These are phyloP conservation scores for Plasmopara viticola DNA, from an alignment of 352 stramenopile species.

Conservation along the genomic window DNA sequence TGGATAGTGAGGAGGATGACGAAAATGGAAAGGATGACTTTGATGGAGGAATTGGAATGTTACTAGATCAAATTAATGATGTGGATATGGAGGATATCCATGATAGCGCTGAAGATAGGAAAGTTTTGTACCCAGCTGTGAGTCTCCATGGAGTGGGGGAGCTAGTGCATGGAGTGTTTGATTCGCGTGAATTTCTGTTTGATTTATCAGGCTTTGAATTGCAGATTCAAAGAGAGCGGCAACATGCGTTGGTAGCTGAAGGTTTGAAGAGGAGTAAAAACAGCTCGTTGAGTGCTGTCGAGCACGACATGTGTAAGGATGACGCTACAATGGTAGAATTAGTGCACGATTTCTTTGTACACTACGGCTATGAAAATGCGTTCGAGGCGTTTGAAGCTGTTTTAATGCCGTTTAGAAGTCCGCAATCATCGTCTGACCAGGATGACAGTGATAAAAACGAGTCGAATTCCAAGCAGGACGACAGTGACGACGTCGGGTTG, in stretches of 20 bases:
- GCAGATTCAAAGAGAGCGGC: constrained; percentile 40
- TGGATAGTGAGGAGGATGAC: constrained; percentile 11
- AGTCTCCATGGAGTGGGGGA: constrained; percentile 38
- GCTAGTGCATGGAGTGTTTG: constrained; percentile 20
- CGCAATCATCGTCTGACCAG: constrained; percentile 3
- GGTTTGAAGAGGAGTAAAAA: constrained; percentile 9
- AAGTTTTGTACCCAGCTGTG: constrained; percentile 34
- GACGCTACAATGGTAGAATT: constrained; percentile 30
- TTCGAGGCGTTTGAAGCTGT: constrained; percentile 22
- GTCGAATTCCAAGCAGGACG: constrained; percentile 3
- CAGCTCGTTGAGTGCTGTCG: neutral
- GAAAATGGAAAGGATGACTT: neutral
- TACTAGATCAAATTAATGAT: constrained; percentile 4
- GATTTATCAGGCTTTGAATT: constrained; percentile 39
- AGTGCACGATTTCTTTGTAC: constrained; percentile 35
- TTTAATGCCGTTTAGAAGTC: constrained; percentile 4
- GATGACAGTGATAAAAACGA: too few relatives aligned
- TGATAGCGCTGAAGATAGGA: neutral
- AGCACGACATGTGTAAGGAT: constrained; percentile 13
- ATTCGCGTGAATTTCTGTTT: constrained; percentile 33
- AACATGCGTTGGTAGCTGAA: constrained; percentile 29
- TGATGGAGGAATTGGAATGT: too few relatives aligned
- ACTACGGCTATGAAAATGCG: constrained; percentile 35
- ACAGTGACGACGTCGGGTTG: constrained; percentile 10
- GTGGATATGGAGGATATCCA: constrained; percentile 2